Conservation (phyloP, 2,329 filamentous ascomycete species). For the Colletotrichum melonis region DNA sequence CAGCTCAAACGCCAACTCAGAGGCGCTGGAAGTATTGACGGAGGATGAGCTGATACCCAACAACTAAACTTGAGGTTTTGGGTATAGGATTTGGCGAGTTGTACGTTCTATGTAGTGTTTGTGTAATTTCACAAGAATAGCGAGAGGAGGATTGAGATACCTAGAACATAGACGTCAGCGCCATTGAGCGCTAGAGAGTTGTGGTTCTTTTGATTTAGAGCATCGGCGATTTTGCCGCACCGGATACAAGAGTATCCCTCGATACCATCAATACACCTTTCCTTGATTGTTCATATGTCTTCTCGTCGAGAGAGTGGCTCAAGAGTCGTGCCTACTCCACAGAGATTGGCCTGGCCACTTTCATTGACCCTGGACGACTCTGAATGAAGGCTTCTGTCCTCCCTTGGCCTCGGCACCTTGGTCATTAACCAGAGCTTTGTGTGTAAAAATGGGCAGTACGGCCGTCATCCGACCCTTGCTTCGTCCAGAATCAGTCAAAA, state of each 20-base stretch:
- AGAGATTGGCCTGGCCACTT: background rate
- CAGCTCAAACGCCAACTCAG: background rate
- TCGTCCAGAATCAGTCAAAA: background rate
- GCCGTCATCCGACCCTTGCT: background rate
- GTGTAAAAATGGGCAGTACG: too few species aligned
- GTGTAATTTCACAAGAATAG: background rate
- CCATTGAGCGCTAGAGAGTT: background rate
- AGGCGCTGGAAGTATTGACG: conserved; percentile 12
- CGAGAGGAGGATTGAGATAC: background rate
- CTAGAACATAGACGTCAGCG: conserved; percentile 23
- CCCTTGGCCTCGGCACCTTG: background rate
- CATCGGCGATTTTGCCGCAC: background rate
- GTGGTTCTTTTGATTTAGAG: background rate
- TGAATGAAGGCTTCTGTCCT: background rate
- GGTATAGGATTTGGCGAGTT: background rate
- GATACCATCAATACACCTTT: conserved; percentile 13
- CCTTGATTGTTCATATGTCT: background rate
- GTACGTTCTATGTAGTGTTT: background rate
- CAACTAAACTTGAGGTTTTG: conserved; percentile 3
- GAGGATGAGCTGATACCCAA: conserved; percentile 29
- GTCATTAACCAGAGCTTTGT: background rate
- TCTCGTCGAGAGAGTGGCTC: too few species aligned
- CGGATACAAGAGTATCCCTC: background rate
- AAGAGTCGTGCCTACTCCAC: too few species aligned
- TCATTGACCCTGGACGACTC: background rate